phyloP scores from a whole-genome alignment of 768 basidiomycete species.

The Tulasnella sp. region DNA sequence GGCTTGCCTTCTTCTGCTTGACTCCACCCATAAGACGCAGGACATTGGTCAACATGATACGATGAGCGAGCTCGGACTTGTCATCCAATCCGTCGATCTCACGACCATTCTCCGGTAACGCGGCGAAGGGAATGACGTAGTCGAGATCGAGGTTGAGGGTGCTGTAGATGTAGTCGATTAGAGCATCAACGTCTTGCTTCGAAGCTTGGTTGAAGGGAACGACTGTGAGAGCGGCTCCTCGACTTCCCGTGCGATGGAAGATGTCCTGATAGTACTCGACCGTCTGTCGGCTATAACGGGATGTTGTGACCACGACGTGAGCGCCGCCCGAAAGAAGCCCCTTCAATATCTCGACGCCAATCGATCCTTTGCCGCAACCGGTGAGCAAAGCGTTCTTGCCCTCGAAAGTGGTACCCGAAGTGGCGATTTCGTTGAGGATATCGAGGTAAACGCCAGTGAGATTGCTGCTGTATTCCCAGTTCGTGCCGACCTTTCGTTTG shows the following conservation, averaged over 20 bases:
- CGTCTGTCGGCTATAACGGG: slow-evolving; percentile 89
- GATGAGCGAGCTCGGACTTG: slow-evolving; percentile 94
- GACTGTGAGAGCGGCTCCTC: slow-evolving; percentile 93
- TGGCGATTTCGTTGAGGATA: slow-evolving; percentile 95
- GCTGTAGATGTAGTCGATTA: slow-evolving; percentile 97
- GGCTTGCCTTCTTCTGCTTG: slow-evolving; percentile 96
- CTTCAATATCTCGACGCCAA: slow-evolving; percentile 96
- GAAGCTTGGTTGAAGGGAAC: slow-evolving; percentile 99
- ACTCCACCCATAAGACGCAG: slow-evolving; percentile 94
- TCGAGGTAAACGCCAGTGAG: slow-evolving; percentile 94
- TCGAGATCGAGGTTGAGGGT: slow-evolving; percentile 95
- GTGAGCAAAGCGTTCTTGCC: slow-evolving; percentile 98
- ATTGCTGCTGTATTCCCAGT: slow-evolving; percentile 97
- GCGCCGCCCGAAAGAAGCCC: slow-evolving; percentile 95
- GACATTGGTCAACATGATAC: slow-evolving; percentile 97
- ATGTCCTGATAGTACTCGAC: slow-evolving; percentile 99
- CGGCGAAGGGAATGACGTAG: slow-evolving; percentile 97
- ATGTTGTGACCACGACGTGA: slow-evolving; percentile 95
- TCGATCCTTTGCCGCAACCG: slow-evolving; percentile 96
- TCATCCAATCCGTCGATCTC: slow-evolving; percentile 98
- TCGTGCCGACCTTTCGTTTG: slow-evolving; percentile 91
- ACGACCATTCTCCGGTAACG: slow-evolving; percentile 96
- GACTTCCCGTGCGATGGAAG: slow-evolving; percentile 91
- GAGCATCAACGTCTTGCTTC: slow-evolving; percentile 95
- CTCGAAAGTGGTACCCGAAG: slow-evolving; percentile 96